Conservation (phyloP, 179 eudicot genomes). For the Vitellaria paradoxa region DNA sequence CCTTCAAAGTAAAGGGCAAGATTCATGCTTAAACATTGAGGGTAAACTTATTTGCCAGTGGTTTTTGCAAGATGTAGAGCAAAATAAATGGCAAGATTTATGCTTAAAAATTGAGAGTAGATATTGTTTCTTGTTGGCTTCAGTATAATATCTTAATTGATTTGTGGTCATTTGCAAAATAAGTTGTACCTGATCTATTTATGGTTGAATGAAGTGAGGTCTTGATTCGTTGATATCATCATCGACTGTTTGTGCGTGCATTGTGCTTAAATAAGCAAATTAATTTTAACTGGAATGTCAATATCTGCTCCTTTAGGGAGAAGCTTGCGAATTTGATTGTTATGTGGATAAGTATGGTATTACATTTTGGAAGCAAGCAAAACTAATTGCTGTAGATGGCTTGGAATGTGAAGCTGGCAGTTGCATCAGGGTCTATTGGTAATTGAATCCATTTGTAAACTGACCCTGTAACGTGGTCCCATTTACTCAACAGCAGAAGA, state of each 20-base stretch:
- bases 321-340: too few species aligned
- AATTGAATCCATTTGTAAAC: not conserved
- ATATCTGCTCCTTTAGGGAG: too few species aligned
- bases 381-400: too few species aligned
- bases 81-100: too few species aligned
- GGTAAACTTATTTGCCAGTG: not conserved
- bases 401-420: too few species aligned
- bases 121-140: not conserved
- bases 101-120: not conserved
- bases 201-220: not conserved
- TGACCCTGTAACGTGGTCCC: not conserved
- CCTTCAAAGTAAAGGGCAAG: too few species aligned
- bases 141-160: not conserved
- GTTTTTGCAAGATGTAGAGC: too few species aligned
- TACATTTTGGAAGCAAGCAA: too few species aligned
- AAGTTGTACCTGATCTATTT: not conserved
- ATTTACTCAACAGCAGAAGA: not conserved
- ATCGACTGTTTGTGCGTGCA: not conserved
- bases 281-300: not conserved
- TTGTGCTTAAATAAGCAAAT: not conserved
- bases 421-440: too few species aligned
- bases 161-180: not conserved
- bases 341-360: too few species aligned
- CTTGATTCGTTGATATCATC: not conserved
- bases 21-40: not conserved